Evolutionary conservation across 371 early-diverging fungal genomes (phyloP).

Genomic region (Zopfochytrium polystomum): DNA sequence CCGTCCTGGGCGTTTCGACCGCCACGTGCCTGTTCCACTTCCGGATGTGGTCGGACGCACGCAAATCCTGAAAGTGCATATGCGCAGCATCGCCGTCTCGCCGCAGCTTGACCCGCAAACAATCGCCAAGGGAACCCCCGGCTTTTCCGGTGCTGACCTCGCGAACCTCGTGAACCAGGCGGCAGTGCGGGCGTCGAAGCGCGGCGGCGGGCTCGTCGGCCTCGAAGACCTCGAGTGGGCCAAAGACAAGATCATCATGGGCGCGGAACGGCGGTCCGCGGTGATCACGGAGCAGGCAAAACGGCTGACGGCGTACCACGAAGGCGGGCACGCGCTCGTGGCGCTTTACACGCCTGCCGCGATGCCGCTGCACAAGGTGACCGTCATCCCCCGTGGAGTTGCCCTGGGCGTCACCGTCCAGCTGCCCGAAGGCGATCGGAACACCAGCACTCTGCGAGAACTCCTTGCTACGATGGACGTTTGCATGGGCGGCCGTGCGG

Average conservation of each 20-base stretch:
- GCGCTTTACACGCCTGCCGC: slow-evolving; percentile 94
- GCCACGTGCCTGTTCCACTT: slow-evolving; percentile 88
- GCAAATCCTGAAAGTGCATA: slow-evolving; percentile 88
- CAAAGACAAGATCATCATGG: slow-evolving; percentile 97
- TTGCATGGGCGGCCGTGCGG: slow-evolving; percentile 95
- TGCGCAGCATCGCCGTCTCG: slow-evolving; percentile 65
- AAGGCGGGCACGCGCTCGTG: slow-evolving; percentile 96
- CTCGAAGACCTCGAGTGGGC: slow-evolving; percentile 89
- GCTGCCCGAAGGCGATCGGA: slow-evolving; percentile 91
- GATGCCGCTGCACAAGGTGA: slow-evolving; percentile 96
- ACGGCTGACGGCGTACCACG: slow-evolving; percentile 92
- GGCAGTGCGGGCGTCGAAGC: slow-evolving; percentile 88
- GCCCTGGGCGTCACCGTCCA: slow-evolving; percentile 92
- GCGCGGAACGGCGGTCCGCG: slow-evolving; percentile 88
- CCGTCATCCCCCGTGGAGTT: slow-evolving; percentile 94
- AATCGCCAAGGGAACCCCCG: slow-evolving; percentile 95
- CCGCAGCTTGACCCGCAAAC: slow-evolving; percentile 72
- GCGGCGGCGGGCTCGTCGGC: slow-evolving; percentile 63
- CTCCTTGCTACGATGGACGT: slow-evolving; percentile 89
- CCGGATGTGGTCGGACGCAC: slow-evolving; percentile 96
- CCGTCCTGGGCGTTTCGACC: slow-evolving; percentile 97
- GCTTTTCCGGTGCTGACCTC: slow-evolving; percentile 97
- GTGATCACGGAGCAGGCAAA: slow-evolving; percentile 86
- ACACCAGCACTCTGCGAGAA: slow-evolving; percentile 77
- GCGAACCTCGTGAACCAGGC: slow-evolving; percentile 94